Evolutionary conservation across 768 basidiomycete genomes (phyloP).

Genomic region (Cystobasidiopsis lactophilus): DNA sequence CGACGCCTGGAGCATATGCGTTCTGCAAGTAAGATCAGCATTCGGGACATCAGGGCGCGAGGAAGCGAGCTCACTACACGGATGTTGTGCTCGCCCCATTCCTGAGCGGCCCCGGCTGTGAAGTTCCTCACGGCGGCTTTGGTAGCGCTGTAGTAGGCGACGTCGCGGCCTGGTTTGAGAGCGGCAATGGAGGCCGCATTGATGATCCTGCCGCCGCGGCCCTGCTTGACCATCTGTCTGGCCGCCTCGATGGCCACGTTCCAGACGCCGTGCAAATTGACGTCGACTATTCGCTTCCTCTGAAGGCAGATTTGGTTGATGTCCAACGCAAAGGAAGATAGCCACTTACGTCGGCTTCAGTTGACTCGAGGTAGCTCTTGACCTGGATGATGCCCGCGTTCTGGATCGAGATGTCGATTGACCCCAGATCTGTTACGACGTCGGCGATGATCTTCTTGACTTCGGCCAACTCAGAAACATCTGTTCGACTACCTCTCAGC

Average conservation of each 20-base stretch:
- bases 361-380: too few relatives aligned
- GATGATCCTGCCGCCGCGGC: conserved; percentile 4
- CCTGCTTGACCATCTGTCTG: conserved; percentile 11
- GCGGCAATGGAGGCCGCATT: conserved; percentile 10
- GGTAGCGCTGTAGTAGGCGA: conserved; percentile 8
- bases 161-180: conserved; percentile 5
- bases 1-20: background rate
- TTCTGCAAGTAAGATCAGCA: background rate
- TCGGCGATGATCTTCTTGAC: conserved; percentile 7
- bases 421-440: conserved; percentile 3
- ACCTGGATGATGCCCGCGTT: conserved; percentile 12
- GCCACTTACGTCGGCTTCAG: too few relatives aligned
- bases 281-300: conserved; percentile 8
- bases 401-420: conserved; percentile 6
- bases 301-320: background rate
- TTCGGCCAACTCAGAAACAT: conserved; percentile 1
- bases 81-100: conserved; percentile 8
- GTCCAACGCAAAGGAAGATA: background rate
- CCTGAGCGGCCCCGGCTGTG: conserved; percentile 9
- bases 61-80: background rate
- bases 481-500: background rate
- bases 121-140: conserved; percentile 11
- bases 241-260: conserved; percentile 8
- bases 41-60: background rate
- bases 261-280: conserved; percentile 7